Percentiles rank a stretch among this genome's conserved stretches.
These are phyloP conservation scores for Stenogyne calaminthoides DNA, from an alignment of 305 asterid genomes.

Conservation along the genomic window DNA sequence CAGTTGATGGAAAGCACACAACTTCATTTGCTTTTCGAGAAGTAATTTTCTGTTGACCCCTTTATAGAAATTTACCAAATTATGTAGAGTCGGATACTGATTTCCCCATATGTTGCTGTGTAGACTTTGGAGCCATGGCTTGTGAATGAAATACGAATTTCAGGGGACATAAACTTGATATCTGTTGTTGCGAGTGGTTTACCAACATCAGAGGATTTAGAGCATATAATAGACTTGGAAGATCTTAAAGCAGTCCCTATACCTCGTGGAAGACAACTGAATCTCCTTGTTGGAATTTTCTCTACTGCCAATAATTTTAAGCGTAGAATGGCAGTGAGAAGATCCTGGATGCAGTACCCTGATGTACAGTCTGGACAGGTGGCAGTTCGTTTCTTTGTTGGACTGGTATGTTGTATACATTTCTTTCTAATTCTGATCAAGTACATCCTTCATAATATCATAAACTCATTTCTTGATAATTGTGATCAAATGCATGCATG, in stretches of 20 bases:
- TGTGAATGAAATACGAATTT: constrained; percentile 78
- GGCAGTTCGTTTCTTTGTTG: constrained; percentile 95
- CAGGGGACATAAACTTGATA: constrained; percentile 80
- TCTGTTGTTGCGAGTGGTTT: constrained; percentile 90
- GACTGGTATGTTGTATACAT: constrained; percentile 66
- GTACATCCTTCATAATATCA: background rate
- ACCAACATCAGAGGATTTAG: constrained; percentile 92
- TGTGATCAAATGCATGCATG: constrained; percentile 29
- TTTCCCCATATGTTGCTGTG: constrained; percentile 31
- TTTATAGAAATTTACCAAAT: constrained; percentile 13
- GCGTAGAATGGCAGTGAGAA: constrained; percentile 96
- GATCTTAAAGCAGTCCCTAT: constrained; percentile 69
- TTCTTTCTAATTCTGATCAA: background rate
- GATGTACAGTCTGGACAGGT: constrained; percentile 80
- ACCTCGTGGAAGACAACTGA: constrained; percentile 48
- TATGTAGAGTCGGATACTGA: constrained; percentile 4
- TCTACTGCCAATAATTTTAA: constrained; percentile 95
- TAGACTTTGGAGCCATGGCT: constrained; percentile 98
- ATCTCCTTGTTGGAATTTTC: constrained; percentile 83
- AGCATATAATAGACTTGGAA: constrained; percentile 73
- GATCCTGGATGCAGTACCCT: constrained; percentile 98
- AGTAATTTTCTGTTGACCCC: constrained; percentile 46
- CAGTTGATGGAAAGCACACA: constrained; percentile 94
- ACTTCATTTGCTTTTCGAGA: constrained; percentile 91
- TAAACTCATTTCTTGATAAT: background rate